Evolutionary conservation across 192 early-diverging fungal genomes (phyloP), one percentile per base, ranked within the genome.

Genomic region (Coemansia umbellata): DNA sequence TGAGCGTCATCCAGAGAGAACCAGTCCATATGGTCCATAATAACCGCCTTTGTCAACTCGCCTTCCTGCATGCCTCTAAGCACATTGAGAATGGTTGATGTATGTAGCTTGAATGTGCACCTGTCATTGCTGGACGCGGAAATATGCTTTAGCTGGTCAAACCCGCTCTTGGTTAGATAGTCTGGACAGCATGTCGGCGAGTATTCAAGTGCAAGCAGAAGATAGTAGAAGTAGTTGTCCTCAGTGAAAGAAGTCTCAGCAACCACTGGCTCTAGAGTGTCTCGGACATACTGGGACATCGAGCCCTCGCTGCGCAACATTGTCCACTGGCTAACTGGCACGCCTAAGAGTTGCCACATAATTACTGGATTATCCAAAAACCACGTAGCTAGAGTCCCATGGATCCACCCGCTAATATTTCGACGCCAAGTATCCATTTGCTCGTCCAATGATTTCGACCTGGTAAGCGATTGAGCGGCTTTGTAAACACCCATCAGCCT

Each of bases 21-120:
- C 91, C 91, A 91, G 59, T 93, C 89, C 75, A 93, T 82, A 58
- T 93, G 91, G 53, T 93, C 91, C 89, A 93, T 93, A 17, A 91
- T 67, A 9, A 91, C 84, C 9, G 88, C 81, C 39, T 84, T 80
- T 43, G 84, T 84, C 11, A 93, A 65, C 53, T 90, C 86, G 21
- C 82, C 83, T 32, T 85, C 80, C 11, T 26, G 51, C 49, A 90
- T 60, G 19, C 69, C 69, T 7, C 54, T 43, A 14, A 91, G 78
- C 7, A 86, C 85, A 40, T 87, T 69, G 31, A 85, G 54, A 53
- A 91, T 90, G n/a, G 84, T 84, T 33, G 83, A 80, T n/a, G 91
- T 93, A 66, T 93, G 91, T 57, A 93, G 69, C 32, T 79, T 39
- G 69, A 93, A 84, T 1, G 85, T 81, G 24, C 23, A 26, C n/a